phyloP scores from a whole-genome alignment of 2,329 filamentous ascomycete species.

The Phialophora chinensis region DNA sequence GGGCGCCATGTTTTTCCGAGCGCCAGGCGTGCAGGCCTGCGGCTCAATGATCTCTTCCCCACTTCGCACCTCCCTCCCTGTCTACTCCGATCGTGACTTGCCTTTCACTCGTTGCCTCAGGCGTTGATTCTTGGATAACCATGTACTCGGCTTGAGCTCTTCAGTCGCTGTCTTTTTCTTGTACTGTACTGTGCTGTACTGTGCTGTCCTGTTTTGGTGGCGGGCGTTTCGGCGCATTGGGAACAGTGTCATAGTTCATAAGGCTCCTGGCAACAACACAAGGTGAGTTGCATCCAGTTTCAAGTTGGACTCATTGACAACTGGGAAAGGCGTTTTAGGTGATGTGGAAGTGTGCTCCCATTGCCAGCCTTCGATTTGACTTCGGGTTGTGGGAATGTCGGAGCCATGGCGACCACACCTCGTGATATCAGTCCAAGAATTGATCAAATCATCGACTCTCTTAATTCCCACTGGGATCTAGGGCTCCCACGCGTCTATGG shows the following conservation, averaged over 20 bases:
- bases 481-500: constrained; percentile 42
- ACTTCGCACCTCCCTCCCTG: neutral
- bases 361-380: neutral
- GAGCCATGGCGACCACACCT: constrained; percentile 28
- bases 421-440: constrained; percentile 27
- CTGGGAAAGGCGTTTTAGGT: neutral
- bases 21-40: neutral
- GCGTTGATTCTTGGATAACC: neutral
- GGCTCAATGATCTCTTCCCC: constrained; percentile 9
- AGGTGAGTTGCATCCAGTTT: neutral
- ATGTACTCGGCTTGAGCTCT: neutral
- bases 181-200: neutral
- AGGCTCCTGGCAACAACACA: neutral
- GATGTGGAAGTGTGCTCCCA: neutral
- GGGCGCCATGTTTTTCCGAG: constrained; percentile 10
- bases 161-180: neutral
- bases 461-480: constrained; percentile 47
- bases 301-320: neutral
- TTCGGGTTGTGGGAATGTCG: neutral
- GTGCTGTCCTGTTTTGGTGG: neutral
- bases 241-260: neutral
- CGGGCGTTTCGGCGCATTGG: neutral
- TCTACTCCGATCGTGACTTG: neutral
- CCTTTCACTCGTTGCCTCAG: constrained; percentile 4
- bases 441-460: constrained; percentile 41